Evolutionary conservation across 2,329 filamentous ascomycete species (phyloP), one percentile per base, ranked within the genome.

Genomic region (Fulvia fulva): DNA sequence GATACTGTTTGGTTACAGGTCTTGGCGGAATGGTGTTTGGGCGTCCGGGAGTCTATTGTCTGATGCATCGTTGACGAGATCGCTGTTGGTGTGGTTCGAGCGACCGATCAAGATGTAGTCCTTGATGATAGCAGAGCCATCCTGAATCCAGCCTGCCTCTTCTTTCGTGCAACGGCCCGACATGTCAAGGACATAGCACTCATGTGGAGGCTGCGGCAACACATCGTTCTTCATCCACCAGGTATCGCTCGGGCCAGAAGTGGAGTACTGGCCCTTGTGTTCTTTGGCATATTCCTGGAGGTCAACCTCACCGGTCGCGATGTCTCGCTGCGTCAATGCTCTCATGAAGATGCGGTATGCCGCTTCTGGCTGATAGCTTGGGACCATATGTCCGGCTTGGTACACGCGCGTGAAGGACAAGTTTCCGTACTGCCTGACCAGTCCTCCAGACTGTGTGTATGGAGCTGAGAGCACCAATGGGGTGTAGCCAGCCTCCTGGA

Each of bases 401-500:
- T 79, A 83, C 45, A 82, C 73, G 12, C 79, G 74, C 1, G 69
- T 69, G 66, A 78, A 78, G 44, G 71, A 74, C 53, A 78, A 70
- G 34, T 72, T 72, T 5, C 67, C 69, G 49, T 67, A 68, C 51
- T 73, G 70, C 25, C 72, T 63, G 8, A 65, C 63, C 16, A 71
- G 59, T 8, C 72, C 72, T 9, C 67, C 71, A 1, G 65, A 66
- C 25, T 68, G 61, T 0, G 69, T 56, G n/a, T 56, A 64, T 28
- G 61, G 61, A 12, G 63, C 57, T 3, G 61, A 72, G 11, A 67
- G 56, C 21, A 68, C 63, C 16, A 70, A 61, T n/a, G 55, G 47
- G 2, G 69, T 64, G 64, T 84, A 83, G 2, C 82, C 81, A 1
- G 81, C 79, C 12, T 70, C 63, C 11, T 70, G 71, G 72, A 85